Percentiles rank a stretch among this genome's conserved stretches.
Evolutionary conservation across 1,284 basidiomycete species (phyloP).

Genomic region (Dichomitus squalens): DNA sequence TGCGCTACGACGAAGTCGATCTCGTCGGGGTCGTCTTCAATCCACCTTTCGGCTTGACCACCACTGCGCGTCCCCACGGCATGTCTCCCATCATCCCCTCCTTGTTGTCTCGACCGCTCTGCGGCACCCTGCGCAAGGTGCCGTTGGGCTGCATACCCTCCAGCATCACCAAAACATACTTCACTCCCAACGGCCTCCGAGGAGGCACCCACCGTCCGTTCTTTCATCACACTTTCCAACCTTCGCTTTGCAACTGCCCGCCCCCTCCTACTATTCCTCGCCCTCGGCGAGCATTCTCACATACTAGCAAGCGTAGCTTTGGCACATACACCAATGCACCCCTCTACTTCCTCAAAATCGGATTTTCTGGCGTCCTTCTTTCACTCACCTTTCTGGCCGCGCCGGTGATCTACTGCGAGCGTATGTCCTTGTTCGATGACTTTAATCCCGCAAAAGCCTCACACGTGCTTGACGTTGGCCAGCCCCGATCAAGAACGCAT

Average conservation of each 20-base stretch:
- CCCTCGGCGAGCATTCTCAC: not conserved
- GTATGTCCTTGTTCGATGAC: conserved; percentile 24
- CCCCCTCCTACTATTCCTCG: not conserved
- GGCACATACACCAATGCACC: not conserved
- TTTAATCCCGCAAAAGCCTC: not conserved
- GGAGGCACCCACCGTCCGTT: conserved; percentile 7
- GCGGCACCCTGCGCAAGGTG: conserved; percentile 3
- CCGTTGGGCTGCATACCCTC: not conserved
- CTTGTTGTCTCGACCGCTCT: conserved; percentile 10
- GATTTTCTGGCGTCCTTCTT: conserved; percentile 29
- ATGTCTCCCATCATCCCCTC: conserved; percentile 15
- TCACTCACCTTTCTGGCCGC: conserved; percentile 29
- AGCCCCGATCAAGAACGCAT: conserved; percentile 9
- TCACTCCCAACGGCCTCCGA: conserved; percentile 5
- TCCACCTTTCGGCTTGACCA: not conserved
- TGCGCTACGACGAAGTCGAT: not conserved
- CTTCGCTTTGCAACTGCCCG: not conserved
- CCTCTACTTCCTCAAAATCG: conserved; percentile 13
- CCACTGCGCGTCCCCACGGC: not conserved
- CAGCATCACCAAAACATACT: conserved; percentile 7
- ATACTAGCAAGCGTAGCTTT: not conserved
- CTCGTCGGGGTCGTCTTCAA: not conserved
- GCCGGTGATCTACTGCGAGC: conserved; percentile 35
- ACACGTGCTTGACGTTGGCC: not conserved
- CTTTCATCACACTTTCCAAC: conserved; percentile 1